These are phyloP conservation scores for Talaromyces sp. DNA, from an alignment of 2,329 filamentous ascomycete genomes.

Conservation along the genomic window DNA sequence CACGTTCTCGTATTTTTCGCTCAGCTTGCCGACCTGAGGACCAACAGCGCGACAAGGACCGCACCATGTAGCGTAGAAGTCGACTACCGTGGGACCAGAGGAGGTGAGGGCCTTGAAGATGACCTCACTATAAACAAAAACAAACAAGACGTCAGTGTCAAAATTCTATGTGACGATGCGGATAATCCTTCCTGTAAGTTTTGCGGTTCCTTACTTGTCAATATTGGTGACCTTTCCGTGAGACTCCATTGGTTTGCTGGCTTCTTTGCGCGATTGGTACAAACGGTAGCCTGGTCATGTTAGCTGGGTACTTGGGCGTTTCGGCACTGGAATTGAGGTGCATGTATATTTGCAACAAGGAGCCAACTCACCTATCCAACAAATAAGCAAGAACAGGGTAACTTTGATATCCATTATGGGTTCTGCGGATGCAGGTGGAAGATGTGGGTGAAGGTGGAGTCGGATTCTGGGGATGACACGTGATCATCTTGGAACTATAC, in stretches of 20 bases:
- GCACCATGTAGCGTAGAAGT: conserved; percentile 61
- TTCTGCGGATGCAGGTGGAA: conserved; percentile 9
- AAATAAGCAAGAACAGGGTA: conserved; percentile 19
- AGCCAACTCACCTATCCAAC: conserved; percentile 22
- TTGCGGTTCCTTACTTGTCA: conserved; percentile 35
- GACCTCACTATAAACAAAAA: conserved; percentile 51
- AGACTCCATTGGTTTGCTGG: conserved; percentile 27
- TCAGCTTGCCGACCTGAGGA: conserved; percentile 55
- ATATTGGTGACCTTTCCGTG: conserved; percentile 42
- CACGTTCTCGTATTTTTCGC: conserved; percentile 53
- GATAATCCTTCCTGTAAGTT: too few relatives aligned
- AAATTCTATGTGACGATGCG: too few relatives aligned
- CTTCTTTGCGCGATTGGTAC: conserved; percentile 13
- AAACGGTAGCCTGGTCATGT: conserved; percentile 19
- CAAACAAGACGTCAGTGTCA: neutral
- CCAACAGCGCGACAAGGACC: conserved; percentile 60
- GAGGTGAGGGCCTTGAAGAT: conserved; percentile 59
- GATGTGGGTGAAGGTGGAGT: conserved; percentile 4
- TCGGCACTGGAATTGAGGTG: too few relatives aligned
- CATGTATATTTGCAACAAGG: neutral
- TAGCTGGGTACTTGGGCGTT: neutral
- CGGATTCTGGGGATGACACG: neutral
- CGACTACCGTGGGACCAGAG: conserved; percentile 55
- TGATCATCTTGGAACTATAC: conserved; percentile 4
- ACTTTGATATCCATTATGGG: conserved; percentile 27